These are phyloP conservation scores for Chaetomium sp. DNA, from an alignment of 2,329 filamentous ascomycete species.

Conservation along the genomic window DNA sequence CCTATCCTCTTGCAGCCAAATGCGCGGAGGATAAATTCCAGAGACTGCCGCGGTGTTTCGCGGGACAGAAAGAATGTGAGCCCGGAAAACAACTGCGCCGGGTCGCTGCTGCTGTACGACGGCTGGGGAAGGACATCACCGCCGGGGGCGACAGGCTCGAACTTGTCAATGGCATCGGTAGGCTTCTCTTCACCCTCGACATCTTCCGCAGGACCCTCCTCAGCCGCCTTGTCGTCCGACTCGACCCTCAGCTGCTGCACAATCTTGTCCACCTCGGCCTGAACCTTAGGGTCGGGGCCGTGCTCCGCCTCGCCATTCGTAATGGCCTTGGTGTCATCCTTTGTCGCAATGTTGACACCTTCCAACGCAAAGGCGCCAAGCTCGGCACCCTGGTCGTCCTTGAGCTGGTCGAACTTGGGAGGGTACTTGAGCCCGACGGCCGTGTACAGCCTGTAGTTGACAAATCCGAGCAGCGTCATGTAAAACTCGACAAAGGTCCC, in stretches of 20 bases:
- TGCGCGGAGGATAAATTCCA: conserved; percentile 90
- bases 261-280: conserved; percentile 69
- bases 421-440: conserved; percentile 91
- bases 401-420: conserved; percentile 84
- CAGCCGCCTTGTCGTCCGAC: conserved; percentile 45
- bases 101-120: conserved; percentile 63
- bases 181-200: conserved; percentile 52
- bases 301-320: conserved; percentile 54
- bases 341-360: conserved; percentile 63
- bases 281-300: conserved; percentile 62
- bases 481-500: conserved; percentile 99
- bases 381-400: conserved; percentile 88
- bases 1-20: conserved; percentile 96
- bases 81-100: conserved; percentile 77
- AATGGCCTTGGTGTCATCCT: conserved; percentile 57
- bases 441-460: conserved; percentile 95
- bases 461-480: conserved; percentile 90
- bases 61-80: conserved; percentile 92
- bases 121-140: conserved; percentile 88
- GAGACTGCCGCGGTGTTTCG: conserved; percentile 84
- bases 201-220: conserved; percentile 44
- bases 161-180: conserved; percentile 79
- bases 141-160: conserved; percentile 79
- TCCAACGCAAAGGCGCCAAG: conserved; percentile 90
- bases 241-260: conserved; percentile 65